Base-by-base conservation (phyloP, 2,329 filamentous ascomycete species). In the Cladosporium cucumerinum region DNA sequence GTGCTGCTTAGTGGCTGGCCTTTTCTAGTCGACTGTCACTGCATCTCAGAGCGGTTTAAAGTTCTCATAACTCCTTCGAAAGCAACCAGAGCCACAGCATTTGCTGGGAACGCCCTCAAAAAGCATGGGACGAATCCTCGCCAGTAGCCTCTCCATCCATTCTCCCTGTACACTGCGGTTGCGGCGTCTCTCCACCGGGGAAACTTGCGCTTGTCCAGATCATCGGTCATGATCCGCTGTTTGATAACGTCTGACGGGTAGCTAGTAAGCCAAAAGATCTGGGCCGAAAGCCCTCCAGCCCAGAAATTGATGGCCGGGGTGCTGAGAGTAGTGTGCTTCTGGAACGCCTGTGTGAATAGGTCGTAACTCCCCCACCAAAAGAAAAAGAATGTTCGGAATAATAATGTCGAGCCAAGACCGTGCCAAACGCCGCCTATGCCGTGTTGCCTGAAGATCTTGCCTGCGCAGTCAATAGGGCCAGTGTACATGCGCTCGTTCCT, bases 161-260 rank as follows among this genome's bases (percentile, higher is more conserved):
- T 80, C 75, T 97, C 93, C 57, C 81, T 82, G 72, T 90, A 96
- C 1, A 98, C 90, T 0, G 89, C 85, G 61, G 75, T 81, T 0
- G 91, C 94, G 0, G 94, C 95, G 70, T 94, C 87, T 74, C 84
- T 87, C 95, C 95, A 98, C 58, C 83, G 80, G 14, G 79, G 82
- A 75, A 93, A 98, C 69, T 82, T 86, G 67, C 87, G 85, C 65
- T 84, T 90, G 1, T 90, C 93, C 61, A 98, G 80, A 5, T 91
- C 88, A 78, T 98, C 95, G 16, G 94, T 97, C 95, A 99, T 98
- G 75, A 99, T 90, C 34, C 93, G 85, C 82, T 98, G 94, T 84
- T 98, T 98, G 63, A 98, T 88, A 16, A 72, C 69, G 76, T 98
- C 94, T 57, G 87, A 91, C 1, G 95, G 94, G 75, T 98, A 98